Conservation (phyloP, 2,329 filamentous ascomycete species). For the Teratosphaeria viscida region DNA sequence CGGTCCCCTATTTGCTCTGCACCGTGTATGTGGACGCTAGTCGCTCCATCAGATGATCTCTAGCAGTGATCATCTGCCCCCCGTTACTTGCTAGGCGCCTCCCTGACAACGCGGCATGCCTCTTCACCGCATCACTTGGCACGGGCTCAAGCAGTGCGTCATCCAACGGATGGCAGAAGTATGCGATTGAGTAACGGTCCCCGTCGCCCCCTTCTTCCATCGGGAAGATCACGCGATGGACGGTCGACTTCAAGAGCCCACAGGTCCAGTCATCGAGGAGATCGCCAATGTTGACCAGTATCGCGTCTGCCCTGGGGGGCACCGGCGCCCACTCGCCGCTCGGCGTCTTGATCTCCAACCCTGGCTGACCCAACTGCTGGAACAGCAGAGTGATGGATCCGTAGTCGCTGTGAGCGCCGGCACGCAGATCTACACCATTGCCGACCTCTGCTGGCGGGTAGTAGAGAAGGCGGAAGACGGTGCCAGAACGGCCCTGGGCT, state of each 20-base stretch:
- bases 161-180: slow-evolving; percentile 54
- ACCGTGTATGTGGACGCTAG: slow-evolving; percentile 49
- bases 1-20: slow-evolving; percentile 2
- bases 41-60: slow-evolving; percentile 47
- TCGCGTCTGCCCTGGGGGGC: slow-evolving; percentile 39
- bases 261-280: slow-evolving; percentile 80
- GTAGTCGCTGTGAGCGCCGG: slow-evolving; percentile 89
- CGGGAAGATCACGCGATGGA: slow-evolving; percentile 77
- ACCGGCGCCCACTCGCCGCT: slow-evolving; percentile 32
- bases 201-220: slow-evolving; percentile 24
- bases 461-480: slow-evolving; percentile 45
- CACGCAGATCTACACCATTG: slow-evolving; percentile 58
- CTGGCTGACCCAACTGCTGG: slow-evolving; percentile 70
- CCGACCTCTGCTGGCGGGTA: slow-evolving; percentile 21
- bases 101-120: slow-evolving; percentile 21
- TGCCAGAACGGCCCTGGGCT: slow-evolving; percentile 40
- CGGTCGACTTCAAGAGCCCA: slow-evolving; percentile 73
- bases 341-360: slow-evolving; percentile 67
- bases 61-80: slow-evolving; percentile 43
- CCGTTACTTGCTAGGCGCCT: slow-evolving; percentile 25
- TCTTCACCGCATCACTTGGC: slow-evolving; percentile 41
- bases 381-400: slow-evolving; percentile 63
- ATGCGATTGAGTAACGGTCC: slow-evolving; percentile 49
- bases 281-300: slow-evolving; percentile 62
- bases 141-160: slow-evolving; percentile 44